These are phyloP conservation scores for Penicillium concentricum DNA, from an alignment of 2,329 filamentous ascomycete genomes.

Conservation along the genomic window DNA sequence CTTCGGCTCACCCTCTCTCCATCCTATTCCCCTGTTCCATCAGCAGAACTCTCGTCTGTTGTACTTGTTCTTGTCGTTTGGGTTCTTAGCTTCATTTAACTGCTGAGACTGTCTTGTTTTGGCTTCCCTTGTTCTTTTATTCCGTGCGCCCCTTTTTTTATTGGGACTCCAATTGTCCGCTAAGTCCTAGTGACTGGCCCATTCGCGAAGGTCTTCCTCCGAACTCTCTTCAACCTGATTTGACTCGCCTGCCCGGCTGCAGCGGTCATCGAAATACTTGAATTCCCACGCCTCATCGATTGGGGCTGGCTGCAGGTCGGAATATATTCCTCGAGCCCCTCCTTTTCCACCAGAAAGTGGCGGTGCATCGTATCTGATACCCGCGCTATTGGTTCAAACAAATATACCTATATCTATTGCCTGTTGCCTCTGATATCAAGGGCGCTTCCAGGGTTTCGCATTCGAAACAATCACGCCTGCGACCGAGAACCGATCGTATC, in stretches of 20 bases:
- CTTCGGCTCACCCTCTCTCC: conserved; percentile 25
- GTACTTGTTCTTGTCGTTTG: background rate
- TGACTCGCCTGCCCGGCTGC: conserved; percentile 33
- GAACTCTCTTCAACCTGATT: conserved; percentile 16
- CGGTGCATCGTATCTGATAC: conserved; percentile 15
- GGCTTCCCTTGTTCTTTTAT: background rate
- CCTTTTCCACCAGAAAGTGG: conserved; percentile 12
- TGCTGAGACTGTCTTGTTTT: background rate
- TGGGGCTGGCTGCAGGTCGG: conserved; percentile 21
- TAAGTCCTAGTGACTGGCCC: conserved; percentile 20
- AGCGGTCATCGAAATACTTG: conserved; percentile 27
- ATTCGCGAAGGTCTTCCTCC: conserved; percentile 13
- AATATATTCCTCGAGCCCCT: conserved; percentile 14
- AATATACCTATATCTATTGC: conserved; percentile 8
- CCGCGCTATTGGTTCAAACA: conserved; percentile 7
- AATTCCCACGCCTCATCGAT: conserved; percentile 15
- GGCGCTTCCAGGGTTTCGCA: background rate
- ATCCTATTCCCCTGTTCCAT: conserved; percentile 4
- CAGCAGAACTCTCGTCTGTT: conserved; percentile 6
- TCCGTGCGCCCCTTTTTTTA: conserved; percentile 6
- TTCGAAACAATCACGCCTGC: background rate
- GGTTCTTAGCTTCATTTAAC: background rate
- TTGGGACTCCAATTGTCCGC: conserved; percentile 5
- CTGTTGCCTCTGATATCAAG: background rate
- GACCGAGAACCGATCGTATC: background rate